Evolutionary conservation across 2,329 filamentous ascomycete species (phyloP), one percentile per base, ranked within the genome.

Genomic region (Monilinia fructigena): DNA sequence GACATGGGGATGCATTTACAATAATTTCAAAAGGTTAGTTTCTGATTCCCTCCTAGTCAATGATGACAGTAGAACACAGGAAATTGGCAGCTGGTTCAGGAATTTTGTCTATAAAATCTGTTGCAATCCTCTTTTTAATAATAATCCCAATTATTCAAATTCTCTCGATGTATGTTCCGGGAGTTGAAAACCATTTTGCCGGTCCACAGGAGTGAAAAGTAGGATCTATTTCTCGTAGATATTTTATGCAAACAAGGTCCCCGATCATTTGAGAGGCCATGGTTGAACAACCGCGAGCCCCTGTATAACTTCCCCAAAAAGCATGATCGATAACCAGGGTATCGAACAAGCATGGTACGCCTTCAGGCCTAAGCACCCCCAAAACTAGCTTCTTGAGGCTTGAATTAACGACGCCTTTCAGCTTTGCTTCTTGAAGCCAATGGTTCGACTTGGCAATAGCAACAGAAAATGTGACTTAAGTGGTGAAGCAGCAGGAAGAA

Each of bases 391-490:
- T 14, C 12, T 47, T n/a, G 23, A 50, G 55, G 63, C 45, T 59
- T 60, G 18, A 60, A 40, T 59, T 1, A 35, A 60, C 35, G 31
- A 60, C 53, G 35, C 23, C 62, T 65, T 61, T 66, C 63, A 66
- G 63, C 55, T 66, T 20, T 53, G n/a, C 40, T 35, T 54, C 14
- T 40, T 18, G 38, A 60, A 61, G 63, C 63, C 63, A 61, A 35
- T 48, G 18, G 38, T 12, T 40, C 4, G 53, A 28, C 18, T 55
- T 55, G 50, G 60, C 48, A 63, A 31, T 20, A 18, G 31, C 31
- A 35, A 35, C 31, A 35, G 11, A 42, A 47, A 23, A 47, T 54
- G 38, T 7, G 28, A 56, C 7, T 47, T 6, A 47, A 18, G 40
- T 31, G 47, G 2, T 18, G 26, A 58, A 31, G 40, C 31, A 11